Conservation (phyloP, 1,139 yeast species). For the Pneumocystis oryctolagi region DNA sequence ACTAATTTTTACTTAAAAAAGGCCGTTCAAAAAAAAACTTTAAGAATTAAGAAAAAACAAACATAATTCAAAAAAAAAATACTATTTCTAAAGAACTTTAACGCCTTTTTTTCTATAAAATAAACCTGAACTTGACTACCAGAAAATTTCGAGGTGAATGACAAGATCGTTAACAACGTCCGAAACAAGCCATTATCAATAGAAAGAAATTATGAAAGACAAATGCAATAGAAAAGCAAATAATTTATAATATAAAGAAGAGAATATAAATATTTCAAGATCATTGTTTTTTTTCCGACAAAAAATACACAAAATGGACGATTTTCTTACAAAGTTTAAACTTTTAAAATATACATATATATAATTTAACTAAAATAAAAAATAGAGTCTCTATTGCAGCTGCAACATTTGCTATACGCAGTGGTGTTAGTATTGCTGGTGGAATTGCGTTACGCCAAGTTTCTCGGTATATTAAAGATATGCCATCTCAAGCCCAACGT, state of each 20-base stretch:
- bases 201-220: background rate
- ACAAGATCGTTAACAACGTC: background rate
- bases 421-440: slow-evolving; percentile 13
- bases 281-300: background rate
- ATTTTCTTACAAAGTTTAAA: background rate
- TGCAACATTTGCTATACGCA: slow-evolving; percentile 13
- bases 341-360: background rate
- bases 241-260: background rate
- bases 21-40: background rate
- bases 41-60: background rate
- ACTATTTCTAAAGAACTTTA: background rate
- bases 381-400: slow-evolving; percentile 12
- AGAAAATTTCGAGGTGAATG: background rate
- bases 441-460: slow-evolving; percentile 12
- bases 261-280: background rate
- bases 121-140: background rate
- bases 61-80: background rate
- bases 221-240: background rate
- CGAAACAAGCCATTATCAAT: background rate
- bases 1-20: background rate
- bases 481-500: slow-evolving; percentile 8
- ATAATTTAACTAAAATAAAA: background rate
- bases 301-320: background rate
- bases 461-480: slow-evolving; percentile 10
- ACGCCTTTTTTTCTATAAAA: background rate